Conservation (phyloP, 2,329 filamentous ascomycete species). For the Lizonia empirigonia region DNA sequence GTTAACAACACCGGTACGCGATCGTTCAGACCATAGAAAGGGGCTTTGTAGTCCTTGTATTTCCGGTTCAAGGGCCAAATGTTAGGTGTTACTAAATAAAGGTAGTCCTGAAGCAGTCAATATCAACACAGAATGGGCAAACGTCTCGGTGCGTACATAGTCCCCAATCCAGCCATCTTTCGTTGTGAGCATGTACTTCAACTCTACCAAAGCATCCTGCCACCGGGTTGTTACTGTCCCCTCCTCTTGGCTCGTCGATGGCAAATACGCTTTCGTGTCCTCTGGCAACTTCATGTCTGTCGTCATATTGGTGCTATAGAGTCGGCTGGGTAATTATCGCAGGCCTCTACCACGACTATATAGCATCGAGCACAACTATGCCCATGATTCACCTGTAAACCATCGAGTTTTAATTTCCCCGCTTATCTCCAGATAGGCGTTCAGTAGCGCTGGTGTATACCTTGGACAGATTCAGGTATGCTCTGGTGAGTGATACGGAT, state of each 20-base stretch:
- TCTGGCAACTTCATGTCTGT: neutral
- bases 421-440: constrained; percentile 2
- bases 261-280: neutral
- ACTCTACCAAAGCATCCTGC: neutral
- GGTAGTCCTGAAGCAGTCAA: constrained; percentile 40
- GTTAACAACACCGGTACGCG: constrained; percentile 34
- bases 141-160: neutral
- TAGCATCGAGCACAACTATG: too few relatives aligned
- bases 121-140: neutral
- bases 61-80: constrained; percentile 32
- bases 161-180: constrained; percentile 1
- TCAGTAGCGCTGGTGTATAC: neutral
- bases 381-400: too few relatives aligned
- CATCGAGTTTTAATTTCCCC: neutral
- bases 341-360: too few relatives aligned
- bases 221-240: neutral
- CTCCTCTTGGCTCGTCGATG: neutral
- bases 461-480: too few relatives aligned
- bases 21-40: constrained; percentile 38
- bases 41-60: constrained; percentile 34
- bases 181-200: constrained; percentile 2
- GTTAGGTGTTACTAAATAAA: constrained; percentile 36
- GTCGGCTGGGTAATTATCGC: too few relatives aligned
- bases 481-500: neutral
- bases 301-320: neutral